Percentiles rank a stretch among this genome's conserved stretches.
These are phyloP conservation scores for Apiotrichum akiyoshidainum DNA, from an alignment of 1,284 basidiomycete species.

Conservation along the genomic window DNA sequence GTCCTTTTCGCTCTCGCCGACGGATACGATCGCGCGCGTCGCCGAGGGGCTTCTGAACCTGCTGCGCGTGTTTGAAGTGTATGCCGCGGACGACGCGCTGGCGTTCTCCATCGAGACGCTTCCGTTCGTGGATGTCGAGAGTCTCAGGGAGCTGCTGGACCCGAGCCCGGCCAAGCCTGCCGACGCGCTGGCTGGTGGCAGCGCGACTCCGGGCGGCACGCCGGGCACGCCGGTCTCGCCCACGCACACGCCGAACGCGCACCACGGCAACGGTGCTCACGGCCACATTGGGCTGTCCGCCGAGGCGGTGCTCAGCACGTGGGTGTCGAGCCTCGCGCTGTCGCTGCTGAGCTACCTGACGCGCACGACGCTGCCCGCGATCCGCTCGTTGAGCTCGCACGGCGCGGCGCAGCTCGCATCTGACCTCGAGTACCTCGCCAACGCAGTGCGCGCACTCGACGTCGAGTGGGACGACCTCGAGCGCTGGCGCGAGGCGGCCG, in stretches of 20 bases:
- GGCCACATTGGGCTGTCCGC: conserved; percentile 49
- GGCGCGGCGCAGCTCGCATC: conserved; percentile 81
- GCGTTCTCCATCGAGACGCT: conserved; percentile 80
- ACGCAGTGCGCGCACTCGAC: conserved; percentile 85
- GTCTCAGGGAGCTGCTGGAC: conserved; percentile 52
- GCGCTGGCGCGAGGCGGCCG: conserved; percentile 66
- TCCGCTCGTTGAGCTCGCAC: conserved; percentile 59
- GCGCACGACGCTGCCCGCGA: conserved; percentile 59
- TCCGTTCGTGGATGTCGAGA: conserved; percentile 63
- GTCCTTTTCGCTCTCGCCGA: conserved; percentile 87
- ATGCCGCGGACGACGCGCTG: conserved; percentile 86
- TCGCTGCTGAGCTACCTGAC: conserved; percentile 72
- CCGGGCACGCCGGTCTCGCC: conserved; percentile 6
- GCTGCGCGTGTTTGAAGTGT: conserved; percentile 88
- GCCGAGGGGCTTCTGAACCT: conserved; percentile 91
- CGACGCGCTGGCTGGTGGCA: conserved; percentile 11
- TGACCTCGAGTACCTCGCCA: conserved; percentile 82
- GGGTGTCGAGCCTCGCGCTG: conserved; percentile 83
- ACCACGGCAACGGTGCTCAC: conserved; percentile 16
- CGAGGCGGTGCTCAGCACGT: conserved; percentile 77
- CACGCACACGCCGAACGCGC: neutral
- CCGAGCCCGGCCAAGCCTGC: conserved; percentile 46
- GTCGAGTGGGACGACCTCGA: conserved; percentile 73
- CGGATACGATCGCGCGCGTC: conserved; percentile 78
- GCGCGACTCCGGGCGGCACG: conserved; percentile 3